Base-by-base conservation (phyloP, 495 filamentous ascomycete genomes). In the Penicillium lagena region DNA sequence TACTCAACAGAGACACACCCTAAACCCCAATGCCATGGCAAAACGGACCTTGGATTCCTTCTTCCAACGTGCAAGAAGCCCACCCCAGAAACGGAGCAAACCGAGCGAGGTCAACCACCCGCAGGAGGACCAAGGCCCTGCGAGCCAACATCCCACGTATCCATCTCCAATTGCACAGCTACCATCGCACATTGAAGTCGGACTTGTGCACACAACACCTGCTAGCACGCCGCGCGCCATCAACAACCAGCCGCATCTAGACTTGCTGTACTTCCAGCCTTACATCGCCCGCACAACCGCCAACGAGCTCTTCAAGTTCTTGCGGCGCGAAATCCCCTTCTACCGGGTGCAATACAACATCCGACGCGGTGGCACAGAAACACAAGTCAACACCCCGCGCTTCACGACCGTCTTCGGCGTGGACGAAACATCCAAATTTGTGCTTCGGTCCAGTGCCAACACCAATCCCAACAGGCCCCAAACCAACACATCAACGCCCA, bases 361-460 rank as follows among this genome's bases (percentile, higher is more conserved):
- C 52, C 80, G 77, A 37, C 71, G 84, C 22, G 75, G 72, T 4
- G 65, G 70, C 0, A 47, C 70, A 1, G 70, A 80, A n/a, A 83
- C 78, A 0, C 49, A 65, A 6, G 78, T 88, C 43, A 78, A 72
- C 37, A 89, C 84, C 7, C 86, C 85, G 3, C 71, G 83, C 11
- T 85, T 66, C 50, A 88, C 83, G 1, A 84, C 86, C 2, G 81
- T 87, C 13, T 89, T 86, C 48, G 85, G 84, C 6, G 59, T 87
- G 2, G 84, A 89, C 47, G 74, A 72, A 9, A 84, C 77, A 27
- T 70, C 72, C 0, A 53, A 46, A 1, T 83, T 63, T 37, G 40
- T 41, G 12, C 15, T 40, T 7, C n/a, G 47, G 17, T 13, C 41
- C 14, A 37, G 4, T 9, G 29, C 14, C 30, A 37, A 49, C 15